Conservation (phyloP, 495 filamentous ascomycete species). For the Aspergillus incahuasiensis region DNA sequence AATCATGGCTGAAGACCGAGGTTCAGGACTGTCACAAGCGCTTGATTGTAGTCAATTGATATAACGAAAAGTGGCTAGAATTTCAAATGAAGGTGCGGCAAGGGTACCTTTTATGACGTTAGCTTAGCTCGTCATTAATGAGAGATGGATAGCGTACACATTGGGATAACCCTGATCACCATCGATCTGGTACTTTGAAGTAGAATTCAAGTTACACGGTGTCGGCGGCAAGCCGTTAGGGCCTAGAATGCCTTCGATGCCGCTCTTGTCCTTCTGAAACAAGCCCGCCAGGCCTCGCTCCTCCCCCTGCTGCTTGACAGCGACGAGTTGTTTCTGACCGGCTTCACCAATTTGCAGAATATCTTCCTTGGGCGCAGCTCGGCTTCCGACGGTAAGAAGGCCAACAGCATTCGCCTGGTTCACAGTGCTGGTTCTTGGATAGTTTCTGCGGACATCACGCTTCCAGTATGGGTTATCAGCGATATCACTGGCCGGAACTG, state of each 20-base stretch:
- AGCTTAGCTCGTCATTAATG: conserved; percentile 13
- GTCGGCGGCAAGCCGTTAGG: conserved; percentile 75
- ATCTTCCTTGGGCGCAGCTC: conserved; percentile 72
- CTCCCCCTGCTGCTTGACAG: conserved; percentile 72
- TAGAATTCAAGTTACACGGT: conserved; percentile 59
- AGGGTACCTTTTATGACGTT: conserved; percentile 40
- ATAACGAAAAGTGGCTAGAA: conserved; percentile 1
- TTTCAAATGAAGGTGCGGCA: conserved; percentile 50
- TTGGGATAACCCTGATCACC: conserved; percentile 46
- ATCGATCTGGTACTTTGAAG: conserved; percentile 43
- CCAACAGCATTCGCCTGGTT: conserved; percentile 81
- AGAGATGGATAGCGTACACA: conserved; percentile 34
- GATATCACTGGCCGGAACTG: conserved; percentile 85
- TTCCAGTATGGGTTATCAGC: conserved; percentile 99
- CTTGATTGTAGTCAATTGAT: too few relatives aligned
- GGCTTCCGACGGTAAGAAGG: conserved; percentile 79
- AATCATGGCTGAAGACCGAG: too few relatives aligned
- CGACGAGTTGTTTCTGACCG: conserved; percentile 72
- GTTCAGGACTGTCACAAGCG: too few relatives aligned
- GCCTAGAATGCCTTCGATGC: conserved; percentile 60
- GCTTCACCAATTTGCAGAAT: conserved; percentile 73
- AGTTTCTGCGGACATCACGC: conserved; percentile 79
- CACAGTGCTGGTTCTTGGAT: conserved; percentile 77
- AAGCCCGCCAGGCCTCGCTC: conserved; percentile 64
- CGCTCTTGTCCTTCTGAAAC: conserved; percentile 65